These are phyloP conservation scores for Suhomyces bribrorum DNA, from an alignment of 1,139 yeast genomes.

Conservation along the genomic window DNA sequence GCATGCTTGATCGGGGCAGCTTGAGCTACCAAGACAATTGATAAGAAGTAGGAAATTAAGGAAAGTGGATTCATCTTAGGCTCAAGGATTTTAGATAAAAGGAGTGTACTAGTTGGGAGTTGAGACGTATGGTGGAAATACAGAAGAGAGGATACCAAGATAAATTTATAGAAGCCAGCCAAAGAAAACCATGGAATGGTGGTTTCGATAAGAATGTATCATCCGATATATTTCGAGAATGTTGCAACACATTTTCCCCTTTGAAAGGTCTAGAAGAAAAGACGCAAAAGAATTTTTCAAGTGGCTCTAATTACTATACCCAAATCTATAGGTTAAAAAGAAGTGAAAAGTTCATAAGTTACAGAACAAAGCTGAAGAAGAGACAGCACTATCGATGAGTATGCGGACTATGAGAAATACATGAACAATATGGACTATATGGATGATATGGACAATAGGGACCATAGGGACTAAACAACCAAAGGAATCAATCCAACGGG, in stretches of 20 bases:
- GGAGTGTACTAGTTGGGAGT: slow-evolving; percentile 13
- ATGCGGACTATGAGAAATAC: no score
- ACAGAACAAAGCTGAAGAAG: no score
- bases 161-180: background rate
- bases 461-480: no score
- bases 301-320: no score
- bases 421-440: no score
- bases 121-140: slow-evolving; percentile 1
- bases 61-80: slow-evolving; percentile 12
- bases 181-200: no score
- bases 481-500: background rate
- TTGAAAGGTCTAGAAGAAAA: background rate
- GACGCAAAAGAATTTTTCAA: background rate
- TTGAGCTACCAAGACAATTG: slow-evolving; percentile 1
- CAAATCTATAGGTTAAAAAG: background rate
- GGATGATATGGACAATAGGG: no score
- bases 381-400: no score
- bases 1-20: slow-evolving; percentile 5
- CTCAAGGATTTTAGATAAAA: slow-evolving; percentile 2
- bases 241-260: background rate
- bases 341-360: no score
- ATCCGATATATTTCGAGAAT: background rate
- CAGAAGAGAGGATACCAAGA: background rate
- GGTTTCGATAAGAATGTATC: background rate
- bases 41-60: slow-evolving; percentile 6